phyloP scores from a whole-genome alignment of 371 early-diverging fungal species.

The Mucor racemosus region DNA sequence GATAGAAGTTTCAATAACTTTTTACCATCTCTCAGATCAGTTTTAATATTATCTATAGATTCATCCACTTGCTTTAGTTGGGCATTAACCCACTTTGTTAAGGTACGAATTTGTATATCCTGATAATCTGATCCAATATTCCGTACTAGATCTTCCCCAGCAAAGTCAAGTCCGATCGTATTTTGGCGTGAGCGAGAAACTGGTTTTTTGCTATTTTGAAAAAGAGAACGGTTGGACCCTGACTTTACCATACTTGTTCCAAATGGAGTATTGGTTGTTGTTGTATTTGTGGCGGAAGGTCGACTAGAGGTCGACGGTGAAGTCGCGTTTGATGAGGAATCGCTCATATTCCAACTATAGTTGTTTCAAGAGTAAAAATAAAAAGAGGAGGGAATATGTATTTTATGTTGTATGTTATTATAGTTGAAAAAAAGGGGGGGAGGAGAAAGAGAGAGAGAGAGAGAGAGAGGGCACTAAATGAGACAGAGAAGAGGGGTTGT shows the following conservation, averaged over 20 bases:
- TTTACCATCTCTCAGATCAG: slow-evolving; percentile 70
- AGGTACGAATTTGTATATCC: slow-evolving; percentile 76
- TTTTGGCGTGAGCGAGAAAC: slow-evolving; percentile 30
- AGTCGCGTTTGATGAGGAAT: slow-evolving; percentile 29
- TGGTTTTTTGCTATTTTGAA: slow-evolving; percentile 19
- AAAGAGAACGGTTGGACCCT: slow-evolving; percentile 29
- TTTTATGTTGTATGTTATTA: too few relatives aligned
- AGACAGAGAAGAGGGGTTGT: not conserved
- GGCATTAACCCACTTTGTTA: slow-evolving; percentile 85
- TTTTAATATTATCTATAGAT: slow-evolving; percentile 50
- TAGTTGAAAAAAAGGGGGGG: not conserved
- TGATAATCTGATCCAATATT: slow-evolving; percentile 55
- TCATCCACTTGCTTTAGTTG: slow-evolving; percentile 61
- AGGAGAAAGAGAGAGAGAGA: not conserved
- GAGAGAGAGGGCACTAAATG: not conserved
- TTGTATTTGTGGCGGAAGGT: slow-evolving; percentile 10
- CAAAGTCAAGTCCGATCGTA: slow-evolving; percentile 23
- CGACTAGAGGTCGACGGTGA: slow-evolving; percentile 28
- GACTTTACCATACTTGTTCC: slow-evolving; percentile 25
- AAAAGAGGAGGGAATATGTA: too few relatives aligned
- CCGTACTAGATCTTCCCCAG: slow-evolving; percentile 39
- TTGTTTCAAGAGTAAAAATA: not conserved
- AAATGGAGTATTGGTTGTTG: not conserved
- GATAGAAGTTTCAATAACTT: slow-evolving; percentile 64
- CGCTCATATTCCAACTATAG: slow-evolving; percentile 25